phyloP scores from a whole-genome alignment of 2,329 filamentous ascomycete genomes.

The Epichloe aotearoae region DNA sequence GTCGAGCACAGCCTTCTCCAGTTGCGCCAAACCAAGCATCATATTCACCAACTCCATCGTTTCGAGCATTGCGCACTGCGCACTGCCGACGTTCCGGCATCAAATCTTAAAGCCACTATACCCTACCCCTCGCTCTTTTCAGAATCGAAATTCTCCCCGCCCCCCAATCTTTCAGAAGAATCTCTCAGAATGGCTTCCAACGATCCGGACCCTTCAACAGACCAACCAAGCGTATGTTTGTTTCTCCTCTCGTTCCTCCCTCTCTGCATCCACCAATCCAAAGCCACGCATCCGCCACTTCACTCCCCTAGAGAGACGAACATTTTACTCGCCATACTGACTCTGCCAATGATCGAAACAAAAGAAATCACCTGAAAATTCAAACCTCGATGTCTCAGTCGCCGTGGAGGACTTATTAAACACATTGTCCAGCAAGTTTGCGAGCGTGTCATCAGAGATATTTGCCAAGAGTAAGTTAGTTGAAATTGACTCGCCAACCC shows the following conservation, averaged over 20 bases:
- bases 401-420: conserved; percentile 82
- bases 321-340: background rate
- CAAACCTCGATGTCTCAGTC: conserved; percentile 52
- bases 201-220: background rate
- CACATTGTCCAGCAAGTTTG: conserved; percentile 74
- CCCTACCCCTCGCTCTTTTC: background rate
- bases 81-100: background rate
- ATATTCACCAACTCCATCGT: too few species aligned
- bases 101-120: background rate
- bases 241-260: background rate
- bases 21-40: too few species aligned
- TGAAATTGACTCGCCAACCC: background rate
- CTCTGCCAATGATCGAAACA: background rate
- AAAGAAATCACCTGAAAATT: conserved; percentile 25
- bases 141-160: background rate
- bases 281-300: background rate
- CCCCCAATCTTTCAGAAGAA: background rate
- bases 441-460: conserved; percentile 71
- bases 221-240: conserved; percentile 1
- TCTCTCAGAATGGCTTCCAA: background rate
- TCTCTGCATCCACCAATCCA: background rate
- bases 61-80: too few species aligned
- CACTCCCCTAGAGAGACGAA: background rate
- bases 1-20: too few species aligned
- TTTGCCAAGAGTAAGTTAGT: conserved; percentile 65